phyloP scores from a whole-genome alignment of 768 basidiomycete species.

The Mycena vulgaris region DNA sequence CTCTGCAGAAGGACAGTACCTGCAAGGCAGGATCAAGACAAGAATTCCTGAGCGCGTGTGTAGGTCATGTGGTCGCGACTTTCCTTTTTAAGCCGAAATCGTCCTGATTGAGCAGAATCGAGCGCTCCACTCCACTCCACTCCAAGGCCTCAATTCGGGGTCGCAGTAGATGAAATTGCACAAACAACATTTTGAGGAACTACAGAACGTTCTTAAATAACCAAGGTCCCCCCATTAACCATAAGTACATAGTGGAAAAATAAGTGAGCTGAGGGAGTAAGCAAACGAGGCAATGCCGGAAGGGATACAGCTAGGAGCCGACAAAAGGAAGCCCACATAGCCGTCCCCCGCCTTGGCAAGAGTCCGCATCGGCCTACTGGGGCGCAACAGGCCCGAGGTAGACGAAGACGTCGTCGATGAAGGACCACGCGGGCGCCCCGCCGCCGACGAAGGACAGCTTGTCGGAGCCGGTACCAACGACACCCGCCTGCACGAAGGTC shows the following conservation, averaged over 20 bases:
- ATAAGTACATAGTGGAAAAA: neutral
- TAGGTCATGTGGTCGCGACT: neutral
- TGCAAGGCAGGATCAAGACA: too few relatives aligned
- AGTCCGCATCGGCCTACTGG: constrained; percentile 25
- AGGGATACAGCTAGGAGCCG: too few relatives aligned
- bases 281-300: neutral
- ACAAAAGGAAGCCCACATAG: too few relatives aligned
- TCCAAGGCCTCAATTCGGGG: too few relatives aligned
- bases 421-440: constrained; percentile 63
- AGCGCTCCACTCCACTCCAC: too few relatives aligned
- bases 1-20: too few relatives aligned
- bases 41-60: too few relatives aligned
- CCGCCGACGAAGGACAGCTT: constrained; percentile 60
- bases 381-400: constrained; percentile 19
- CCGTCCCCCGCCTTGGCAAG: neutral
- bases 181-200: too few relatives aligned
- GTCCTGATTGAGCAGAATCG: too few relatives aligned
- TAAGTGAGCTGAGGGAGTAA: neutral
- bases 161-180: too few relatives aligned
- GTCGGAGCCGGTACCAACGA: constrained; percentile 55
- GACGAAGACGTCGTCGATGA: constrained; percentile 61
- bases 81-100: neutral
- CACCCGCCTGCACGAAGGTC: constrained; percentile 54
- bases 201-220: too few relatives aligned
- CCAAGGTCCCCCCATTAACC: neutral